These are phyloP conservation scores for Cladosporium sp. DNA, from an alignment of 2,329 filamentous ascomycete genomes.

Conservation along the genomic window DNA sequence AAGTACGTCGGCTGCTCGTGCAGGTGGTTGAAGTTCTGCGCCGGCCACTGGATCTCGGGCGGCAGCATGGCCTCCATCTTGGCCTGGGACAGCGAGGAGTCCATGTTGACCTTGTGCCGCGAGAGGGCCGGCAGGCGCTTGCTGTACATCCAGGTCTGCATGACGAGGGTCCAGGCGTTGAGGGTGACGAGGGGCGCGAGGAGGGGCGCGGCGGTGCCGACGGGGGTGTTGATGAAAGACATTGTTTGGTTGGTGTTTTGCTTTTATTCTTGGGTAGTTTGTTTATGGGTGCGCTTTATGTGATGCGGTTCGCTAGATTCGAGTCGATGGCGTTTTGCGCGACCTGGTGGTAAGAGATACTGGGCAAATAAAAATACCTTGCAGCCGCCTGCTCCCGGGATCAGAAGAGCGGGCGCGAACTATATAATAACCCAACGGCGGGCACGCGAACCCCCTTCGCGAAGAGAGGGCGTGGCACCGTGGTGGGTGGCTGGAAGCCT, in stretches of 20 bases:
- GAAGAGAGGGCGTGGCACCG: too few species aligned
- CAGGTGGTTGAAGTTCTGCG: slow-evolving; percentile 39
- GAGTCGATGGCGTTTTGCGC: too few species aligned
- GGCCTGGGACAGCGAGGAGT: not conserved
- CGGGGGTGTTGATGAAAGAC: slow-evolving; percentile 8
- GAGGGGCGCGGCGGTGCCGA: slow-evolving; percentile 3
- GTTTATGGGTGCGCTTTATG: not conserved
- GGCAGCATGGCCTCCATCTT: slow-evolving; percentile 13
- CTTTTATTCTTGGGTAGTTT: not conserved
- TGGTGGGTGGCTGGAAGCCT: too few species aligned
- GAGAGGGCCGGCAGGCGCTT: slow-evolving; percentile 32
- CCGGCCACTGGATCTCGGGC: slow-evolving; percentile 10
- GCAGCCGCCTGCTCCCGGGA: too few species aligned
- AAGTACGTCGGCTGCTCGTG: slow-evolving; percentile 42
- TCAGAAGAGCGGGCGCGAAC: too few species aligned
- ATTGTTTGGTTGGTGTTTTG: not conserved
- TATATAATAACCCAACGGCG: too few species aligned
- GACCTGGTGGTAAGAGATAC: too few species aligned
- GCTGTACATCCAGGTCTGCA: slow-evolving; percentile 39
- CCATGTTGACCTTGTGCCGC: slow-evolving; percentile 24
- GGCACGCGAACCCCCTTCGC: too few species aligned
- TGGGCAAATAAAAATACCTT: too few species aligned
- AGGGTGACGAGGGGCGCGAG: slow-evolving; percentile 25
- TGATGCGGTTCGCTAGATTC: too few species aligned
- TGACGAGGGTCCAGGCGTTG: slow-evolving; percentile 36